Percentiles rank a stretch among this genome's conserved stretches.
Evolutionary conservation across 2,329 filamentous ascomycete genomes (phyloP).

Genomic region (Apiospora arundinis): DNA sequence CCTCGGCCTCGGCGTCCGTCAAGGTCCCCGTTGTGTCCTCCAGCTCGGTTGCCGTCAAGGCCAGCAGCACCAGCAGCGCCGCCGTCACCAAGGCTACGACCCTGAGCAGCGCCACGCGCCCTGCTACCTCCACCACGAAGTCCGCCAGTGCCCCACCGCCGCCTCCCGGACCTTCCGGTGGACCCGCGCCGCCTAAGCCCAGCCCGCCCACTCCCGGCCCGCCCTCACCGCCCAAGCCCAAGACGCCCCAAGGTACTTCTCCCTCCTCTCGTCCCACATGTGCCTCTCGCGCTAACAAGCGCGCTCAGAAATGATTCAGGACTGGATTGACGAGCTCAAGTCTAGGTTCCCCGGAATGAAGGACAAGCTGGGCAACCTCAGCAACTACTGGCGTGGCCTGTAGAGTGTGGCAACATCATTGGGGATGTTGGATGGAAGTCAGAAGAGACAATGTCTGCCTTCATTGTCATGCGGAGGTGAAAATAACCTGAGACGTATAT

Average conservation of each 20-base stretch:
- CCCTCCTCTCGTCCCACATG: background rate
- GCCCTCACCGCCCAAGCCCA: background rate
- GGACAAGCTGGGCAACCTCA: background rate
- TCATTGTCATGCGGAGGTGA: background rate
- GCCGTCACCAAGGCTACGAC: background rate
- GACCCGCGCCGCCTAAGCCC: background rate
- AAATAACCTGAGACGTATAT: background rate
- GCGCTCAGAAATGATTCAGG: background rate
- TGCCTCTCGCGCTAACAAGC: background rate
- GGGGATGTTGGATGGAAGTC: background rate
- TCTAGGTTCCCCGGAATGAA: background rate
- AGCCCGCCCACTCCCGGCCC: background rate
- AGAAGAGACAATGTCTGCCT: background rate
- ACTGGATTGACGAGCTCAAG: constrained; percentile 8
- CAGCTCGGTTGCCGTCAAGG: background rate
- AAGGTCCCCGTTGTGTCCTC: background rate
- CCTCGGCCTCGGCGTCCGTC: background rate
- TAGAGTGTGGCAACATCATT: background rate
- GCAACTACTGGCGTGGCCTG: background rate
- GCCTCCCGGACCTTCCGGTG: constrained; percentile 3
- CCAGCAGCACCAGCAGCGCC: background rate
- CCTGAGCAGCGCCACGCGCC: constrained; percentile 8
- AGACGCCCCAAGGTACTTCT: background rate
- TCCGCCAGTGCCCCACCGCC: background rate
- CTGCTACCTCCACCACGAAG: background rate